A percentile compares a stretch with the other conserved stretches of the same genome.
phyloP scores from a whole-genome alignment of 495 filamentous ascomycete species.

The Penicillium argentinense region DNA sequence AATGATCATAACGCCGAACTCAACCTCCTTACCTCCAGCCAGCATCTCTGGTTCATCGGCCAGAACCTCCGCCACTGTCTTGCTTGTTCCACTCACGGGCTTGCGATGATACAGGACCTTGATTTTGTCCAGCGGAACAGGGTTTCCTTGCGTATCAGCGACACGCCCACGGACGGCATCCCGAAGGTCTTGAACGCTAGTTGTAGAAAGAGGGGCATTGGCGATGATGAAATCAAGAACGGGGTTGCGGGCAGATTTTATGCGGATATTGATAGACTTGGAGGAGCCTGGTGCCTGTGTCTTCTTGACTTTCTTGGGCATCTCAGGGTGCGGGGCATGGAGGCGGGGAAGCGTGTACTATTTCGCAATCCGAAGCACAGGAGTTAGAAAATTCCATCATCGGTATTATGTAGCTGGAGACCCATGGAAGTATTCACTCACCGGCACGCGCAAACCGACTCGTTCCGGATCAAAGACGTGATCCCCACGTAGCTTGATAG shows the following conservation, averaged over 20 bases:
- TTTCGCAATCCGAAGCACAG: too few relatives aligned
- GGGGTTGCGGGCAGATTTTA: slow-evolving; percentile 77
- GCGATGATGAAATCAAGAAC: slow-evolving; percentile 61
- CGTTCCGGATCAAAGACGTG: slow-evolving; percentile 80
- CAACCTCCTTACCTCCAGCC: slow-evolving; percentile 48
- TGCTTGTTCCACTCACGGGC: slow-evolving; percentile 64
- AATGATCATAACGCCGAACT: slow-evolving; percentile 86
- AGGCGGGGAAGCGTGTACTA: slow-evolving; percentile 49
- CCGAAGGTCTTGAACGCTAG: slow-evolving; percentile 74
- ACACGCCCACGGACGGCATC: slow-evolving; percentile 52
- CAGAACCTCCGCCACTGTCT: slow-evolving; percentile 53
- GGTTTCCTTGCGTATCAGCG: slow-evolving; percentile 33
- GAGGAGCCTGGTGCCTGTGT: slow-evolving; percentile 45
- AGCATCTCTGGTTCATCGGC: slow-evolving; percentile 41
- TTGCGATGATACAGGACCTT: slow-evolving; percentile 83
- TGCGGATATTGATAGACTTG: slow-evolving; percentile 54
- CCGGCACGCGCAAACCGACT: slow-evolving; percentile 67
- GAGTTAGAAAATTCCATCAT: too few relatives aligned
- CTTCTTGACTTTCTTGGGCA: slow-evolving; percentile 48
- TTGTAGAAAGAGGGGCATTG: slow-evolving; percentile 57
- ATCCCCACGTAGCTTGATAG: slow-evolving; percentile 74
- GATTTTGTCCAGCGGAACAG: slow-evolving; percentile 62
- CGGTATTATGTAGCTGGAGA: neutral
- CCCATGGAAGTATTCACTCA: slow-evolving; percentile 44
- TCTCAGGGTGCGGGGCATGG: slow-evolving; percentile 46